Evolutionary conservation across 495 filamentous ascomycete species (phyloP).

Genomic region (Thozetella sp.): DNA sequence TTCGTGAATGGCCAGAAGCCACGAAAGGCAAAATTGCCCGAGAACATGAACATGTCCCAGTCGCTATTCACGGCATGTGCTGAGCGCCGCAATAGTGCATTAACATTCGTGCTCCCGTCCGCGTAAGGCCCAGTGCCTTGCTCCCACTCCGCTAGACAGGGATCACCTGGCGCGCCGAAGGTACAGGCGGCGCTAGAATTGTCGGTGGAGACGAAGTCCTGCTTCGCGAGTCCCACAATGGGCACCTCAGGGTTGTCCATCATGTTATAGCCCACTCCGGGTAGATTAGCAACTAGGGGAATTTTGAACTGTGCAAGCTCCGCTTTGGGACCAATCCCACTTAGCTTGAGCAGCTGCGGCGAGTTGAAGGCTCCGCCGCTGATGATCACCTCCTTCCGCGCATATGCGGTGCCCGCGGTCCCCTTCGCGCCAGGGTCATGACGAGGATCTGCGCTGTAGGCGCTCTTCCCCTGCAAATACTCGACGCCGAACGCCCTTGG

Average conservation of each 20-base stretch:
- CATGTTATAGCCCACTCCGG: conserved; percentile 57
- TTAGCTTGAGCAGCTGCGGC: conserved; percentile 57
- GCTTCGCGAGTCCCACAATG: no score
- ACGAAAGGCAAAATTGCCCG: conserved; percentile 28
- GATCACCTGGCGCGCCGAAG: conserved; percentile 18
- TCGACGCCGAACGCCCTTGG: conserved; percentile 39
- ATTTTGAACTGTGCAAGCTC: conserved; percentile 50
- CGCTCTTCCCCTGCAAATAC: conserved; percentile 28
- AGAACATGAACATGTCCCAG: conserved; percentile 28
- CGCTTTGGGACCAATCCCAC: conserved; percentile 52
- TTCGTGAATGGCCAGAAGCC: conserved; percentile 29
- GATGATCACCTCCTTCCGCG: conserved; percentile 59
- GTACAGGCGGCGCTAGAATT: conserved; percentile 13
- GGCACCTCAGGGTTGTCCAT: conserved; percentile 51
- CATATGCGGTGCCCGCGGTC: no score
- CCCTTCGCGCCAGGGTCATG: no score
- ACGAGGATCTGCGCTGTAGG: conserved; percentile 43
- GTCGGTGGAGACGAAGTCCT: no score
- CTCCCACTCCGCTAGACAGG: conserved; percentile 12
- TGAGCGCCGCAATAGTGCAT: conserved; percentile 15
- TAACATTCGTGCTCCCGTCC: conserved; percentile 14
- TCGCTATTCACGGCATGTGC: conserved; percentile 8
- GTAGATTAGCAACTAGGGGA: conserved; percentile 43
- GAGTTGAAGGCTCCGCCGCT: conserved; percentile 57
- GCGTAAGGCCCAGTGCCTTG: conserved; percentile 11